A percentile compares a stretch with the other conserved stretches of the same genome.
Conservation (phyloP, 2,329 filamentous ascomycete genomes). For the Xylariaceae sp. region DNA sequence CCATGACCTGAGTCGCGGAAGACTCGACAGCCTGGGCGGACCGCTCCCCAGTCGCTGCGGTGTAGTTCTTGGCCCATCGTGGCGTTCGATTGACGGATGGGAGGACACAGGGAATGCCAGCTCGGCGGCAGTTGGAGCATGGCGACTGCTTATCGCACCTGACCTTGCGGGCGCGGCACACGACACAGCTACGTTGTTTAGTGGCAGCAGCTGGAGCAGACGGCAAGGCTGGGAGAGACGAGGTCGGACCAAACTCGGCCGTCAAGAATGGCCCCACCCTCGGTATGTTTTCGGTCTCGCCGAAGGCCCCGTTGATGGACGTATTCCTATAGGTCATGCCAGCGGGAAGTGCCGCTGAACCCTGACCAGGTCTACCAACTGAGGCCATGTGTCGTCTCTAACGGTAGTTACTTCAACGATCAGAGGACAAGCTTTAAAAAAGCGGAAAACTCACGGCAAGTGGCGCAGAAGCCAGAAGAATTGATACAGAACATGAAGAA, state of each 20-base stretch:
- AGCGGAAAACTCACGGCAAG: no score
- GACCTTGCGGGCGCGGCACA: slow-evolving; percentile 52
- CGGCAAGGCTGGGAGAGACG: not conserved
- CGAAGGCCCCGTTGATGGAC: not conserved
- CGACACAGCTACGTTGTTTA: slow-evolving; percentile 27
- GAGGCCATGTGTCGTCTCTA: no score
- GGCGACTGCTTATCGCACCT: slow-evolving; percentile 54
- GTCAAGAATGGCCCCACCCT: not conserved
- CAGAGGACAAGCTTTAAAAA: no score
- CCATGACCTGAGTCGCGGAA: slow-evolving; percentile 41
- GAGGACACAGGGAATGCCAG: slow-evolving; percentile 48
- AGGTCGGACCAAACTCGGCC: slow-evolving; percentile 25
- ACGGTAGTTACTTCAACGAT: no score
- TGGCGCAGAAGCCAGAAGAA: no score
- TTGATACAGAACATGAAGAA: no score
- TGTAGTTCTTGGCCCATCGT: slow-evolving; percentile 49
- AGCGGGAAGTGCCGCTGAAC: not conserved
- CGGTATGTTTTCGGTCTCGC: slow-evolving; percentile 1
- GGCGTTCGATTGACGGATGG: slow-evolving; percentile 48
- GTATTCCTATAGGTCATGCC: not conserved
- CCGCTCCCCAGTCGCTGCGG: slow-evolving; percentile 36
- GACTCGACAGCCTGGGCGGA: slow-evolving; percentile 30
- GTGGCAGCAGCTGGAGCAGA: not conserved
- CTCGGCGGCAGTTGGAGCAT: slow-evolving; percentile 54
- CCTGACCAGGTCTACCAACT: not conserved